Percentiles rank a stretch among this genome's conserved stretches.
These are phyloP conservation scores for Tetradesmus obliquus DNA, from an alignment of 139 green algal genomes.

Conservation along the genomic window DNA sequence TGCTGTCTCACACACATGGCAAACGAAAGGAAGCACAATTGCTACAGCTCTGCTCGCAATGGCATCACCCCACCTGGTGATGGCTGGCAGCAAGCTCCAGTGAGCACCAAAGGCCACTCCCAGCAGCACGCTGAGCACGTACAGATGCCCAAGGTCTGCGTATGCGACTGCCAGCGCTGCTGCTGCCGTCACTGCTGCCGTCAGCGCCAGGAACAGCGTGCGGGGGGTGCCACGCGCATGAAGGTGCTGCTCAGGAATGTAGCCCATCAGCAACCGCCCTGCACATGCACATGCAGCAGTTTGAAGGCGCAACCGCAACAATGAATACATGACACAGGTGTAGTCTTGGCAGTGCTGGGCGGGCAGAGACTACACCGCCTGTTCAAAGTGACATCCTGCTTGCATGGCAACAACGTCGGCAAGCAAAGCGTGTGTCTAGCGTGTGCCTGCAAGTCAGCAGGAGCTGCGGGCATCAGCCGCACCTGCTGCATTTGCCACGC, in stretches of 20 bases:
- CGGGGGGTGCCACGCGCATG: conserved; percentile 59
- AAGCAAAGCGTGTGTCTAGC: too few relatives aligned
- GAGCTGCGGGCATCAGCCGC: not conserved
- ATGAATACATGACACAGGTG: not conserved
- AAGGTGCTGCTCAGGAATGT: conserved; percentile 64
- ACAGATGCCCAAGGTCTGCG: conserved; percentile 21
- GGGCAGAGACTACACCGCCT: too few relatives aligned
- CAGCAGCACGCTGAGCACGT: conserved; percentile 59
- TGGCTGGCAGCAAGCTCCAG: conserved; percentile 83
- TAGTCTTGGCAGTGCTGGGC: not conserved
- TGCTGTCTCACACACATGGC: too few relatives aligned
- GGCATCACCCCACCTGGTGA: conserved; percentile 39
- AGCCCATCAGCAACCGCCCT: conserved; percentile 72
- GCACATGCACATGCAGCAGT: not conserved
- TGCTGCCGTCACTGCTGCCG: conserved; percentile 30
- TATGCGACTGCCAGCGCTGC: conserved; percentile 38
- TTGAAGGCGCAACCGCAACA: not conserved
- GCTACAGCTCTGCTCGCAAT: not conserved
- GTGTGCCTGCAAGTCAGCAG: too few relatives aligned
- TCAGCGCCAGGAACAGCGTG: conserved; percentile 58
- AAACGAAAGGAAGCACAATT: not conserved
- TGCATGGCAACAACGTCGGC: too few relatives aligned
- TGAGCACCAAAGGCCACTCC: conserved; percentile 83
- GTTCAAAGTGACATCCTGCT: too few relatives aligned
- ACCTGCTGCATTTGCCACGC: conserved; percentile 76